Conservation (phyloP, 2,329 filamentous ascomycete genomes). For the Decorospora gaudefroyi region DNA sequence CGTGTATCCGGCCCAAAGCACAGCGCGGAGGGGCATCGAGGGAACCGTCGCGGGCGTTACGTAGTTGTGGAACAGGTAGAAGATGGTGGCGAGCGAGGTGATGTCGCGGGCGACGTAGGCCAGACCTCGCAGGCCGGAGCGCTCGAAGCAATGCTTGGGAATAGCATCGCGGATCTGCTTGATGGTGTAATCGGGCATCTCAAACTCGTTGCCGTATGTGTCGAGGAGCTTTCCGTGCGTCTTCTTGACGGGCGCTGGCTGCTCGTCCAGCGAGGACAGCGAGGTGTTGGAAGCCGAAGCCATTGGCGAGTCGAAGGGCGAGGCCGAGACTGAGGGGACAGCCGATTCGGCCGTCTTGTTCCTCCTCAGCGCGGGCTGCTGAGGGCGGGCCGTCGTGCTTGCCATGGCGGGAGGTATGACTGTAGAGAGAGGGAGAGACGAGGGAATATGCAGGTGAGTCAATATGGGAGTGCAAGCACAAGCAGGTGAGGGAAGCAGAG, state of each 20-base stretch:
- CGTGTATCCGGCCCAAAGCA: conserved; percentile 70
- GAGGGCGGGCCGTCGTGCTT: conserved; percentile 61
- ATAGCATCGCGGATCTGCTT: conserved; percentile 97
- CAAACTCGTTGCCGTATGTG: conserved; percentile 93
- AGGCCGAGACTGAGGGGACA: conserved; percentile 58
- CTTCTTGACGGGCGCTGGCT: conserved; percentile 54
- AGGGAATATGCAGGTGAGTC: conserved; percentile 1
- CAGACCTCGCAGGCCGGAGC: conserved; percentile 75
- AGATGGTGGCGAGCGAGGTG: conserved; percentile 71
- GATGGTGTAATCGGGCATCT: conserved; percentile 93
- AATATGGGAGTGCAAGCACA: conserved; percentile 6
- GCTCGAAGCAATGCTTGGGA: conserved; percentile 94
- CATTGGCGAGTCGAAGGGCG: conserved; percentile 63
- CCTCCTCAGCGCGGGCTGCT: conserved; percentile 53
- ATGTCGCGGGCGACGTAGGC: conserved; percentile 85
- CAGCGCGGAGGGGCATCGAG: conserved; percentile 67
- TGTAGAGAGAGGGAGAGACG: conserved; percentile 3
- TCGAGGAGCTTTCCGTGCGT: conserved; percentile 71
- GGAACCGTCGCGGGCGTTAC: conserved; percentile 84
- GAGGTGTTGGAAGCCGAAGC: conserved; percentile 82
- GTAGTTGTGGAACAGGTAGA: conserved; percentile 86
- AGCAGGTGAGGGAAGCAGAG: conserved; percentile 8
- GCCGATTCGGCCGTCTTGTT: conserved; percentile 58
- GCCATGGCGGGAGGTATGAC: conserved; percentile 32
- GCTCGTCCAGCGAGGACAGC: conserved; percentile 79